phyloP scores from a whole-genome alignment of 192 early-diverging fungal species.

The Coemansia sp. region DNA sequence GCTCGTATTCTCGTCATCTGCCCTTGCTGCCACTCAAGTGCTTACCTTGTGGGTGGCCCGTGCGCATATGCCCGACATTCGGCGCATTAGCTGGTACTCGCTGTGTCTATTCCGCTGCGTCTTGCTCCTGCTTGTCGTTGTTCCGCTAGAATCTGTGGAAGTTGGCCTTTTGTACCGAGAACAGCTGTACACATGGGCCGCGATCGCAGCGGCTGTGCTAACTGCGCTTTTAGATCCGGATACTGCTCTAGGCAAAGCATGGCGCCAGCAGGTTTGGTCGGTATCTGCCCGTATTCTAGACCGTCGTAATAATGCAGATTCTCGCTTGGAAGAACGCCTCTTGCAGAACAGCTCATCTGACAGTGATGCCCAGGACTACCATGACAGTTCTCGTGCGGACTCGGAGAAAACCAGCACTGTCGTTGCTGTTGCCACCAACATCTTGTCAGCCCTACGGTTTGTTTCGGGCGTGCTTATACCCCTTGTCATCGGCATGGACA shows the following conservation, averaged over 20 bases:
- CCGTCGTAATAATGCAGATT: not conserved
- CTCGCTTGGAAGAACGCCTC: slow-evolving; percentile 22
- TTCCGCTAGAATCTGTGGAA: slow-evolving; percentile 28
- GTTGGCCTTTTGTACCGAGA: slow-evolving; percentile 49
- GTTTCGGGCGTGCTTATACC: slow-evolving; percentile 26
- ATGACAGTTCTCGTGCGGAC: not conserved
- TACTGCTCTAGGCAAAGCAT: slow-evolving; percentile 18
- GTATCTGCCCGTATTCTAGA: not conserved
- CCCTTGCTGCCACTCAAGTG: slow-evolving; percentile 24
- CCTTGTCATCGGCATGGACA: slow-evolving; percentile 34
- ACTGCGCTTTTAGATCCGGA: slow-evolving; percentile 34
- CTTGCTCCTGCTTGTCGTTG: slow-evolving; percentile 32
- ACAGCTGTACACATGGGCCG: slow-evolving; percentile 34
- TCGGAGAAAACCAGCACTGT: not conserved
- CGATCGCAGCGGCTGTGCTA: slow-evolving; percentile 22
- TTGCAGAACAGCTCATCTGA: slow-evolving; percentile 3
- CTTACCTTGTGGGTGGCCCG: slow-evolving; percentile 32
- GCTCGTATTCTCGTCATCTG: slow-evolving; percentile 35
- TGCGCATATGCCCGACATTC: slow-evolving; percentile 24
- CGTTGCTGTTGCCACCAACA: not conserved
- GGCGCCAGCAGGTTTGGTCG: slow-evolving; percentile 11
- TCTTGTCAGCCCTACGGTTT: slow-evolving; percentile 22
- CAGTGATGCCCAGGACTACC: not conserved
- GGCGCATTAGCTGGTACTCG: slow-evolving; percentile 36
- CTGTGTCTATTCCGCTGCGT: slow-evolving; percentile 33